Evolutionary conservation across 352 stramenopile genomes (phyloP).

Genomic region (Plasmopara muralis): DNA sequence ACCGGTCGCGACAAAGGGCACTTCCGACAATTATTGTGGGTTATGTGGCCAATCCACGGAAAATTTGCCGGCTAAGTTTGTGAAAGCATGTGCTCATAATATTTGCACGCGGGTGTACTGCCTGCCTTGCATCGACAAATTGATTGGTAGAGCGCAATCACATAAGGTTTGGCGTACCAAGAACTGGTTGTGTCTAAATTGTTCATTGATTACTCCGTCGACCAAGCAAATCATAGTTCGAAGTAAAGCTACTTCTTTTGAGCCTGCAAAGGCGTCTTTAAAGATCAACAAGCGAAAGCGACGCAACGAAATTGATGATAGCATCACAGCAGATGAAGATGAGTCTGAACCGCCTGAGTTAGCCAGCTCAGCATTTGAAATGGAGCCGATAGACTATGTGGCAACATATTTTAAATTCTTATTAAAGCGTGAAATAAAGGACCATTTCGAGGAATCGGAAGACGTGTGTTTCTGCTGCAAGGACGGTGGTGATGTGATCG

Average conservation of each 20-base stretch:
- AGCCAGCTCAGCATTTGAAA: slow-evolving; percentile 12
- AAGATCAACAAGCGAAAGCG: slow-evolving; percentile 50
- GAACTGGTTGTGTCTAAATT: slow-evolving; percentile 63
- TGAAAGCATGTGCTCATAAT: slow-evolving; percentile 38
- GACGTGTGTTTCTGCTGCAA: slow-evolving; percentile 84
- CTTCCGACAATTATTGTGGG: slow-evolving; percentile 32
- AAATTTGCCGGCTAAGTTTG: slow-evolving; percentile 17
- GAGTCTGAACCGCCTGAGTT: slow-evolving; percentile 1
- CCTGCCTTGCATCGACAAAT: slow-evolving; percentile 44
- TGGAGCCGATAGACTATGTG: slow-evolving; percentile 56
- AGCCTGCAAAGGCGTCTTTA: slow-evolving; percentile 1
- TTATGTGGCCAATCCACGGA: slow-evolving; percentile 37
- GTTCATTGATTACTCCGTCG: slow-evolving; percentile 19
- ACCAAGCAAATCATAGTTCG: slow-evolving; percentile 2
- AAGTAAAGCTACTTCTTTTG: not conserved
- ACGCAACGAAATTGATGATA: slow-evolving; percentile 20
- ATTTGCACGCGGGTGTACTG: slow-evolving; percentile 54
- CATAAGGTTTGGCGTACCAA: slow-evolving; percentile 52
- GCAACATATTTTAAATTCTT: slow-evolving; percentile 69
- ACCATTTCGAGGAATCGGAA: slow-evolving; percentile 45
- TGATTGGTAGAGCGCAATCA: slow-evolving; percentile 49
- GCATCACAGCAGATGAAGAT: slow-evolving; percentile 19
- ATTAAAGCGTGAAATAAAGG: slow-evolving; percentile 31
- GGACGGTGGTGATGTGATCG: slow-evolving; percentile 69
- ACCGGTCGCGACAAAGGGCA: slow-evolving; percentile 5